Percentiles rank a stretch among this genome's conserved stretches.
phyloP scores from a whole-genome alignment of 2,329 filamentous ascomycete species.

The Ophiosphaerella narmari region DNA sequence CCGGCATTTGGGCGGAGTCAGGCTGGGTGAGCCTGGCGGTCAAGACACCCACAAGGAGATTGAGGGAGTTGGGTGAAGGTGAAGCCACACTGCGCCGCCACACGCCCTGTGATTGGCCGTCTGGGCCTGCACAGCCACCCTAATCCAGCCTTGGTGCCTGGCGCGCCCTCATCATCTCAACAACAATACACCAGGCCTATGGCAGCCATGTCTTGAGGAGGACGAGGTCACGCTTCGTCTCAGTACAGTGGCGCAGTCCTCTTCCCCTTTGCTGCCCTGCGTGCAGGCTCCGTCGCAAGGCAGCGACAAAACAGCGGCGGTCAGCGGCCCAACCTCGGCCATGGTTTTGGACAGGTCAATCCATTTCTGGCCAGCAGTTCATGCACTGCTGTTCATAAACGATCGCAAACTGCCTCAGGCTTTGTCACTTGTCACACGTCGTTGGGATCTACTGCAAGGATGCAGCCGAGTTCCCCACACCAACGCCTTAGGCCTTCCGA shows the following conservation, averaged over 20 bases:
- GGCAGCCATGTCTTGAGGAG: conserved; percentile 8
- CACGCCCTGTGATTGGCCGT: conserved; percentile 22
- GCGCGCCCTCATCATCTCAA: conserved; percentile 7
- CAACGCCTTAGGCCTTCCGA: conserved; percentile 25
- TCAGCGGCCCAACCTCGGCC: conserved; percentile 14
- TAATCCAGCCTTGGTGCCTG: conserved; percentile 6
- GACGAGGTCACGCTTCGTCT: conserved; percentile 20
- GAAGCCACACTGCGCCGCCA: conserved; percentile 20
- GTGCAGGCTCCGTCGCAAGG: conserved; percentile 17
- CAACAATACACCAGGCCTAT: conserved; percentile 23
- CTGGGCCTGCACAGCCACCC: conserved; percentile 18
- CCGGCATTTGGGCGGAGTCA: conserved; percentile 28
- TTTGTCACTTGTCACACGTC: neutral
- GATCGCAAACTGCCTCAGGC: conserved; percentile 4
- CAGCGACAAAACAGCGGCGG: conserved; percentile 11
- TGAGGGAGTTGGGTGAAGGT: conserved; percentile 11
- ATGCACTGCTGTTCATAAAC: conserved; percentile 16
- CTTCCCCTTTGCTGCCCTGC: neutral
- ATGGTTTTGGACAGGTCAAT: conserved; percentile 29
- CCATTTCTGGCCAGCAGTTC: conserved; percentile 14
- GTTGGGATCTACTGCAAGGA: conserved; percentile 13
- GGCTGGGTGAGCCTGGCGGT: conserved; percentile 33
- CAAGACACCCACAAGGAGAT: conserved; percentile 20
- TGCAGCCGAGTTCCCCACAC: conserved; percentile 10
- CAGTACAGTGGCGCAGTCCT: conserved; percentile 30